Evolutionary conservation across 2,329 filamentous ascomycete species (phyloP).

Genomic region (Ascochyta koolunga): DNA sequence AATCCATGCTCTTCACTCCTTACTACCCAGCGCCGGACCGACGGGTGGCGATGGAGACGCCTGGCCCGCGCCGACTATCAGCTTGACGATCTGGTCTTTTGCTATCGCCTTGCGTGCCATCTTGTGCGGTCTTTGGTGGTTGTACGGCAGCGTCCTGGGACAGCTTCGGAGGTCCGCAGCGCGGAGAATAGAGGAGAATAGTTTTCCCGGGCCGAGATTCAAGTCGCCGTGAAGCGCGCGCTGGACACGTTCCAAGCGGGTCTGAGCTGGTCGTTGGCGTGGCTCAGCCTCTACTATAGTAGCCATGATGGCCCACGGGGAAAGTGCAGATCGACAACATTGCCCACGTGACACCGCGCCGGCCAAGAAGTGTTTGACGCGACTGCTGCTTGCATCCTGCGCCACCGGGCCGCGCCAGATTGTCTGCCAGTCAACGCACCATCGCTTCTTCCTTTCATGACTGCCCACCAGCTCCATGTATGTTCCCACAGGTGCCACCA

Average conservation of each 20-base stretch:
- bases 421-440: constrained; percentile 11
- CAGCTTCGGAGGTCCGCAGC: constrained; percentile 19
- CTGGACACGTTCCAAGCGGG: no score
- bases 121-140: constrained; percentile 13
- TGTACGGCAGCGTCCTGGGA: neutral
- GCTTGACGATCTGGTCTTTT: constrained; percentile 74
- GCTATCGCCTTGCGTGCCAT: constrained; percentile 48
- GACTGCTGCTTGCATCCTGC: constrained; percentile 11
- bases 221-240: neutral
- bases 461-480: constrained; percentile 7
- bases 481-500: neutral
- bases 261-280: no score
- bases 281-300: no score
- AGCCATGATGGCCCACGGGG: no score
- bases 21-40: constrained; percentile 92
- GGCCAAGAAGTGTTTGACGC: constrained; percentile 6
- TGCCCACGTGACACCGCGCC: constrained; percentile 12
- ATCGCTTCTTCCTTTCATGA: neutral
- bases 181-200: neutral
- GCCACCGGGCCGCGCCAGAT: constrained; percentile 9
- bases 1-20: constrained; percentile 99
- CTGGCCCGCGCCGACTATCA: constrained; percentile 95
- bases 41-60: constrained; percentile 94
- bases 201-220: neutral
- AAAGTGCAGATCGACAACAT: neutral